phyloP scores from a whole-genome alignment of 257 asterid species.

The Penstemon barbatus region DNA sequence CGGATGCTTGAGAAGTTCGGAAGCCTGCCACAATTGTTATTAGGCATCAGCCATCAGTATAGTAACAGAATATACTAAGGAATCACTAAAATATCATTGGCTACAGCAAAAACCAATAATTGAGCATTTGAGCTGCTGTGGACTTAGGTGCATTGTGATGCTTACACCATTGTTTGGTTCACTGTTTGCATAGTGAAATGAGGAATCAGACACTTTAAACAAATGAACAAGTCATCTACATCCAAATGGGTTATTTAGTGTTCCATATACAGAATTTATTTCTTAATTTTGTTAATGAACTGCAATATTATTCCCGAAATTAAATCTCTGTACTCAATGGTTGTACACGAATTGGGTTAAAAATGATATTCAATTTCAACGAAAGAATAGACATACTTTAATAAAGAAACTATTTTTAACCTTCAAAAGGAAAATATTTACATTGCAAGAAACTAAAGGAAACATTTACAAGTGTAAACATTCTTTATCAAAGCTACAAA shows the following conservation, averaged over 20 bases:
- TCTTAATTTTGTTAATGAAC: neutral
- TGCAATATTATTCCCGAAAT: neutral
- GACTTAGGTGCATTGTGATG: no score
- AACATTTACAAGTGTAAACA: neutral
- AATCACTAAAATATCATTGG: neutral
- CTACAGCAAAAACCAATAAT: neutral
- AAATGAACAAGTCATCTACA: neutral
- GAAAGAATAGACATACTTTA: neutral
- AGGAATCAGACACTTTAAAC: neutral
- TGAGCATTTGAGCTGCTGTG: neutral
- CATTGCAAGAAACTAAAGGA: neutral
- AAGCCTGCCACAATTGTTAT: conserved; percentile 60
- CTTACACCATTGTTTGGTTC: neutral
- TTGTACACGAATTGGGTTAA: neutral
- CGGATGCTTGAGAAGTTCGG: conserved; percentile 83
- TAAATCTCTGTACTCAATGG: neutral
- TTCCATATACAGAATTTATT: neutral
- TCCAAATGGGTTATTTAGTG: neutral
- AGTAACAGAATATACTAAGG: neutral
- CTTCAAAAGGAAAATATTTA: neutral
- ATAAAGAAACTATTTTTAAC: neutral
- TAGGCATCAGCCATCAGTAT: neutral
- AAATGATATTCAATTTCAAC: neutral
- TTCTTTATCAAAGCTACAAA: neutral
- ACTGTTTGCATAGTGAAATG: neutral